Evolutionary conservation across 352 stramenopile species (phyloP).

Genomic region (Aphanomyces invadans): DNA sequence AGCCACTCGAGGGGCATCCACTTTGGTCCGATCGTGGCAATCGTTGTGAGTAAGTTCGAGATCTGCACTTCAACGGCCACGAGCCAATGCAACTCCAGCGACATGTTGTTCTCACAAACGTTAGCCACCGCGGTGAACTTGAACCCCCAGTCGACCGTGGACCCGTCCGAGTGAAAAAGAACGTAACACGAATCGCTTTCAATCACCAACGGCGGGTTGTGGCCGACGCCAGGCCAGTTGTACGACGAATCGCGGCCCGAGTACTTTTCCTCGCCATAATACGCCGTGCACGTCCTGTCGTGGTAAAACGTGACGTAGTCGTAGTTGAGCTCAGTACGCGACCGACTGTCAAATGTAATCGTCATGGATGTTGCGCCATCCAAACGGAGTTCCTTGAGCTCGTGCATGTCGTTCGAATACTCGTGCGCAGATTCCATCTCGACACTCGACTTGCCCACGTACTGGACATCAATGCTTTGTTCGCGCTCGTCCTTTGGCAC

Average conservation of each 20-base stretch:
- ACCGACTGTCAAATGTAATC: conserved; percentile 75
- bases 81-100: conserved; percentile 55
- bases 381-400: conserved; percentile 59
- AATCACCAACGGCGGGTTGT: conserved; percentile 61
- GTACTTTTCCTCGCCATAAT: conserved; percentile 65
- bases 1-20: conserved; percentile 42
- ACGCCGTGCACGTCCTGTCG: conserved; percentile 42
- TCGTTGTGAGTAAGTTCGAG: conserved; percentile 46
- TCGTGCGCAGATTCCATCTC: conserved; percentile 72
- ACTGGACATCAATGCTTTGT: conserved; percentile 1
- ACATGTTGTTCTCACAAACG: conserved; percentile 50
- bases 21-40: conserved; percentile 36
- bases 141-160: conserved; percentile 78
- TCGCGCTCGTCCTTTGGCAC: conserved; percentile 34
- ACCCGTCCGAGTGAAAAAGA: conserved; percentile 76
- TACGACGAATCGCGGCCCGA: conserved; percentile 59
- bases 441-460: conserved; percentile 25
- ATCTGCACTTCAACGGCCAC: conserved; percentile 41
- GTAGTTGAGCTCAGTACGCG: conserved; percentile 77
- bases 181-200: conserved; percentile 73
- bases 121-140: conserved; percentile 65
- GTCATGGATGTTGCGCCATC: conserved; percentile 59
- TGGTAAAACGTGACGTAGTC: conserved; percentile 87
- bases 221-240: conserved; percentile 72
- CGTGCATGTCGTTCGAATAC: conserved; percentile 74